Evolutionary conservation across 306 rosid species (phyloP).

Genomic region (Fragaria vesca): DNA sequence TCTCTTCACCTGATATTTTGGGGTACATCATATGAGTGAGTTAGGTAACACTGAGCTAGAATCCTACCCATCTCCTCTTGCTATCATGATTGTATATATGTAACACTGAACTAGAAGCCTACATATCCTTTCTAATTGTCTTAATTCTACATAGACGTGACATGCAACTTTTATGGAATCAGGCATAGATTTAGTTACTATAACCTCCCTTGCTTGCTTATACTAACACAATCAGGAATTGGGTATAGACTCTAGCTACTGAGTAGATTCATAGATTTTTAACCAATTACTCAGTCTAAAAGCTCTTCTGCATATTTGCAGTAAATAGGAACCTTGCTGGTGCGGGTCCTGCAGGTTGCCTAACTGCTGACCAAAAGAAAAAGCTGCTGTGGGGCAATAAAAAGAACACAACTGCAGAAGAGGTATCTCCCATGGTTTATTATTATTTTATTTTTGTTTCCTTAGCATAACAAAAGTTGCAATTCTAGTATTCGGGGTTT

Average conservation of each 20-base stretch:
- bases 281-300: slow-evolving; percentile 23
- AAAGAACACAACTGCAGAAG: slow-evolving; percentile 63
- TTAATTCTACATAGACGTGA: background rate
- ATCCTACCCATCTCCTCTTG: background rate
- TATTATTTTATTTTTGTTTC: background rate
- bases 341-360: slow-evolving; percentile 61
- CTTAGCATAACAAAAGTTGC: background rate
- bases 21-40: background rate
- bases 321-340: slow-evolving; percentile 84
- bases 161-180: background rate
- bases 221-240: slow-evolving; percentile 1
- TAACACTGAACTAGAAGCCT: background rate
- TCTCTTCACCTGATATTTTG: too few relatives aligned
- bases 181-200: slow-evolving; percentile 1
- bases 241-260: background rate
- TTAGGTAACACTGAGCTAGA: background rate
- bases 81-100: background rate
- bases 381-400: slow-evolving; percentile 95
- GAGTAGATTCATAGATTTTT: background rate
- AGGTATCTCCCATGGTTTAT: slow-evolving; percentile 47
- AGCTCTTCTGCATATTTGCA: slow-evolving; percentile 38
- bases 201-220: slow-evolving; percentile 14
- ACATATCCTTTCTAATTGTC: background rate
- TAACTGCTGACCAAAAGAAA: slow-evolving; percentile 98
- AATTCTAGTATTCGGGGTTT: background rate